A percentile compares a stretch with the other conserved stretches of the same genome.
phyloP scores from a whole-genome alignment of 78 protist genomes.

The Polysphondylium violaceum region DNA sequence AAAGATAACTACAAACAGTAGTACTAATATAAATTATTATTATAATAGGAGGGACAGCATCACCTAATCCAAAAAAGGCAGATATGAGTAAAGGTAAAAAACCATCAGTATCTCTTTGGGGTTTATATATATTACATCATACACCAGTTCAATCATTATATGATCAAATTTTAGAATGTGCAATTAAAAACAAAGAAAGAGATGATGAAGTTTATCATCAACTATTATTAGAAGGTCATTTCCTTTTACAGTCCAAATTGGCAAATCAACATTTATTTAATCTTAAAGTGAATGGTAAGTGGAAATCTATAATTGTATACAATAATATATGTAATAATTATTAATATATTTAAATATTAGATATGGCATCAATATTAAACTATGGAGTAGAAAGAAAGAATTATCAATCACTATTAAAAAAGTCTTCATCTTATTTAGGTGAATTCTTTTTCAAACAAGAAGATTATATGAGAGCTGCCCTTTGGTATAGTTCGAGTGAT shows the following conservation, averaged over 20 bases:
- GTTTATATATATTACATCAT: constrained; percentile 43
- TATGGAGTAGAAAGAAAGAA: constrained; percentile 62
- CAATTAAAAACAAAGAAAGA: constrained; percentile 27
- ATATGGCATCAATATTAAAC: constrained; percentile 41
- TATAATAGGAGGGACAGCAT: not conserved
- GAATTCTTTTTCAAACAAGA: constrained; percentile 33
- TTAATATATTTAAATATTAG: not conserved
- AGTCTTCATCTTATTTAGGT: constrained; percentile 61
- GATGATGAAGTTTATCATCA: constrained; percentile 77
- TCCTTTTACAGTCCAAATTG: constrained; percentile 49
- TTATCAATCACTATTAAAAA: constrained; percentile 31
- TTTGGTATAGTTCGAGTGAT: constrained; percentile 77
- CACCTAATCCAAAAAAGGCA: constrained; percentile 61
- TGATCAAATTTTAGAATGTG: constrained; percentile 47
- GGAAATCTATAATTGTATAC: not conserved
- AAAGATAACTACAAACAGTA: not conserved
- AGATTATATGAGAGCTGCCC: constrained; percentile 76
- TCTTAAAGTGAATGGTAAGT: constrained; percentile 50
- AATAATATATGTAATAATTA: not conserved
- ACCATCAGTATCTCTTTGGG: not conserved
- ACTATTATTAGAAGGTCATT: constrained; percentile 62
- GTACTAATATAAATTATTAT: not conserved
- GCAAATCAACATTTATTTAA: constrained; percentile 50
- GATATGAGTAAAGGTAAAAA: not conserved
- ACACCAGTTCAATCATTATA: constrained; percentile 68